Conservation (phyloP, 352 stramenopile species). For the Globisporangium takayamanum region DNA sequence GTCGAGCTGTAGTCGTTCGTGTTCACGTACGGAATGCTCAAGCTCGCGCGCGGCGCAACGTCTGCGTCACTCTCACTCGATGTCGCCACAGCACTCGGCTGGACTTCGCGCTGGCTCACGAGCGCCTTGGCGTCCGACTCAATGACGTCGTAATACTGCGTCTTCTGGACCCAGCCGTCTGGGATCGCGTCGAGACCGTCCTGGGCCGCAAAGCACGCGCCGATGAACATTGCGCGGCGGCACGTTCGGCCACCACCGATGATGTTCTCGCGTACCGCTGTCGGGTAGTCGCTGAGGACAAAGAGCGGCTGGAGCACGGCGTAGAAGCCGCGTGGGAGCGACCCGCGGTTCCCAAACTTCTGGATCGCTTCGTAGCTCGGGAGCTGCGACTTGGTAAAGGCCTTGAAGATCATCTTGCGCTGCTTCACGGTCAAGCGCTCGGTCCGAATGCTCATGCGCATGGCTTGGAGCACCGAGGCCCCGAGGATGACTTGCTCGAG, state of each 20-base stretch:
- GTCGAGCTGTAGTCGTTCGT: slow-evolving; percentile 5
- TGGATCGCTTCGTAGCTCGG: slow-evolving; percentile 78
- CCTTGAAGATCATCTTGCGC: slow-evolving; percentile 81
- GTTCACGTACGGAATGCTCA: slow-evolving; percentile 45
- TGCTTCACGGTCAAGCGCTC: slow-evolving; percentile 75
- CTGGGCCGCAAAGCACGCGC: slow-evolving; percentile 71
- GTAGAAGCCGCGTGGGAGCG: slow-evolving; percentile 60
- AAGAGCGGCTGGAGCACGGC: slow-evolving; percentile 74
- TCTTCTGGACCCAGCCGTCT: slow-evolving; percentile 72
- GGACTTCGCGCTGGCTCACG: slow-evolving; percentile 56
- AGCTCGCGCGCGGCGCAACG: slow-evolving; percentile 25
- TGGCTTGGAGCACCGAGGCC: slow-evolving; percentile 67
- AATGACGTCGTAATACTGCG: slow-evolving; percentile 78
- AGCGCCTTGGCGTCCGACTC: slow-evolving; percentile 65
- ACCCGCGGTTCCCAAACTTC: slow-evolving; percentile 76
- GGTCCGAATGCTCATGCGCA: slow-evolving; percentile 80
- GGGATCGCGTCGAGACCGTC: slow-evolving; percentile 63
- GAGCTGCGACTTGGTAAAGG: slow-evolving; percentile 78
- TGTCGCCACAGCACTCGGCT: slow-evolving; percentile 19
- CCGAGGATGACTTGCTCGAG: slow-evolving; percentile 77
- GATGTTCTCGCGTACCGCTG: slow-evolving; percentile 77
- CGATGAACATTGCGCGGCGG: slow-evolving; percentile 76
- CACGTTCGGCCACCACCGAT: slow-evolving; percentile 73
- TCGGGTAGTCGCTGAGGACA: slow-evolving; percentile 71
- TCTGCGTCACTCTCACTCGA: slow-evolving; percentile 41